A percentile compares a stretch with the other conserved stretches of the same genome.
Conservation (phyloP, 139 green algal species). For the Picochlorum sp. region DNA sequence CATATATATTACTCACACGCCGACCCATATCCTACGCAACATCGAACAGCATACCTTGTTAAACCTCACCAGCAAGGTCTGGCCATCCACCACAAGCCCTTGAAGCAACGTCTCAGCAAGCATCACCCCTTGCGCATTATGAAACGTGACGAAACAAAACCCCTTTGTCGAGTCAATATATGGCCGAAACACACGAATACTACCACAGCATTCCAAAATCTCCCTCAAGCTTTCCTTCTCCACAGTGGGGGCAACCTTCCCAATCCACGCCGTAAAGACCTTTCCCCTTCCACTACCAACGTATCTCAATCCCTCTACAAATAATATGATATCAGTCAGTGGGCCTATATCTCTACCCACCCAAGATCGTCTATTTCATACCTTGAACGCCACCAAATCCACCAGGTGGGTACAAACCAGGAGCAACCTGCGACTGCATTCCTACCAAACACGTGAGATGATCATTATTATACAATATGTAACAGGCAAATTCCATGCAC, state of each 20-base stretch:
- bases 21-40: slow-evolving; percentile 47
- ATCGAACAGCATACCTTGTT: slow-evolving; percentile 55
- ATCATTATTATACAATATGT: no score
- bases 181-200: slow-evolving; percentile 78
- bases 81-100: slow-evolving; percentile 63
- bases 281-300: slow-evolving; percentile 23
- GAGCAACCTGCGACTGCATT: slow-evolving; percentile 6
- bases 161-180: slow-evolving; percentile 69
- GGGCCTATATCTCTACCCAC: no score
- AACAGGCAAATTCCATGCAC: no score
- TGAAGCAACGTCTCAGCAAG: slow-evolving; percentile 58
- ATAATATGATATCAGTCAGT: no score
- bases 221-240: slow-evolving; percentile 47
- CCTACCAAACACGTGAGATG: background rate
- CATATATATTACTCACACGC: slow-evolving; percentile 12
- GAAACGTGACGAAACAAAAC: slow-evolving; percentile 90
- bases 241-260: slow-evolving; percentile 78
- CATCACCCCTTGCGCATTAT: slow-evolving; percentile 58
- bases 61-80: slow-evolving; percentile 74
- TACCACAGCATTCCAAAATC: slow-evolving; percentile 76
- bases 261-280: slow-evolving; percentile 67
- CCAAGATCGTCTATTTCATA: background rate
- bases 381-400: slow-evolving; percentile 5
- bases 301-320: no score
- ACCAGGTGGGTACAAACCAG: slow-evolving; percentile 10